Evolutionary conservation across 495 filamentous ascomycete species (phyloP).

Genomic region (Neurospora tetraspora): DNA sequence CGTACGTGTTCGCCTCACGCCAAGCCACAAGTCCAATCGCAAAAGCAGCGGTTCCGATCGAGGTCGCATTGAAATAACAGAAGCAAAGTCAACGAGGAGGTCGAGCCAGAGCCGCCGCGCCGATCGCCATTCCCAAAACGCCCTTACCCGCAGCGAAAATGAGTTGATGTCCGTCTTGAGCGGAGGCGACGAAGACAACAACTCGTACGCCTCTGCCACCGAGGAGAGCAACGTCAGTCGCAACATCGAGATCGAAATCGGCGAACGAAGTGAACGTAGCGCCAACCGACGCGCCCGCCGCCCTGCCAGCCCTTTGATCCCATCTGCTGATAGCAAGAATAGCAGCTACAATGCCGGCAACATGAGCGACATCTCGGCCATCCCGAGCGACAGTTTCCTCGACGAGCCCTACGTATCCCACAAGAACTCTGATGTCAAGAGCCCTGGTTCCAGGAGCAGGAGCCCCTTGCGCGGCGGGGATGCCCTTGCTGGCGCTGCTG

Average conservation of each 20-base stretch:
- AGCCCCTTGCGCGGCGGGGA: conserved; percentile 29
- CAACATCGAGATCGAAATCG: conserved; percentile 58
- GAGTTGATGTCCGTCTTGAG: conserved; percentile 19
- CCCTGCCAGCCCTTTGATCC: conserved; percentile 46
- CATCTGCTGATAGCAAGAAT: conserved; percentile 43
- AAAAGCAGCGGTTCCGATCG: conserved; percentile 41
- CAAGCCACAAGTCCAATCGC: conserved; percentile 39
- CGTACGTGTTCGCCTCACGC: conserved; percentile 90
- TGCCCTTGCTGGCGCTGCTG: conserved; percentile 22
- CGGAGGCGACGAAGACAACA: conserved; percentile 43
- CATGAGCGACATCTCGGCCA: conserved; percentile 76
- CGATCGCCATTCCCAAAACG: conserved; percentile 41
- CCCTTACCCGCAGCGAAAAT: conserved; percentile 39
- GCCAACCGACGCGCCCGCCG: conserved; percentile 33
- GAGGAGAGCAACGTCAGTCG: conserved; percentile 65
- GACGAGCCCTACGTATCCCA: conserved; percentile 38
- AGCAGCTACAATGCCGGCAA: conserved; percentile 49
- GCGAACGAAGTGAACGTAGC: conserved; percentile 26
- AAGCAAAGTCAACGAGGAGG: conserved; percentile 48
- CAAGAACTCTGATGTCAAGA: conserved; percentile 23
- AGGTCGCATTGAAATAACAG: conserved; percentile 67
- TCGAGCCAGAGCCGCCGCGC: conserved; percentile 46
- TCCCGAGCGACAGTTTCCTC: conserved; percentile 84
- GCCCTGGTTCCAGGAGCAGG: conserved; percentile 16
- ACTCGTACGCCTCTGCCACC: conserved; percentile 62